phyloP scores from a whole-genome alignment of 495 filamentous ascomycete species.

The Tuber magnatum region DNA sequence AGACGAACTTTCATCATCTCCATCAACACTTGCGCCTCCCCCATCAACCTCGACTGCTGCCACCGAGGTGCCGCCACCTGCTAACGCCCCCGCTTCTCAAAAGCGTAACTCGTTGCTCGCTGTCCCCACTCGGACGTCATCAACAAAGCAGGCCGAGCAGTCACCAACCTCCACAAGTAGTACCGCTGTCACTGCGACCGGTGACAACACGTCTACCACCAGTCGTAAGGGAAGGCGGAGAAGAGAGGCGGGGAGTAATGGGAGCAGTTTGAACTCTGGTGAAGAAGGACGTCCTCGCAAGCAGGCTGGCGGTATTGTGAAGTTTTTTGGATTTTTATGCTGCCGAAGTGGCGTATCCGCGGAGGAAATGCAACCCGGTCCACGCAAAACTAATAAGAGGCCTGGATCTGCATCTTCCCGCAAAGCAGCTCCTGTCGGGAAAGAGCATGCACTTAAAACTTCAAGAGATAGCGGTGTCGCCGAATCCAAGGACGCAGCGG shows the following conservation, averaged over 20 bases:
- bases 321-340: slow-evolving; percentile 42
- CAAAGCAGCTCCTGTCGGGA: slow-evolving; percentile 29
- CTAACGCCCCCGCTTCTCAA: slow-evolving; percentile 30
- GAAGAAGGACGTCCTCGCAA: slow-evolving; percentile 29
- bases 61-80: slow-evolving; percentile 28
- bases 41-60: slow-evolving; percentile 30
- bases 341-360: slow-evolving; percentile 34
- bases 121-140: slow-evolving; percentile 37
- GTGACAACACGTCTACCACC: slow-evolving; percentile 32
- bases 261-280: slow-evolving; percentile 35
- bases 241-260: slow-evolving; percentile 27
- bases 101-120: slow-evolving; percentile 35
- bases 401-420: slow-evolving; percentile 30
- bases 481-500: slow-evolving; percentile 27
- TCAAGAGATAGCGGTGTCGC: slow-evolving; percentile 28
- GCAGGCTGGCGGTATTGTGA: slow-evolving; percentile 38
- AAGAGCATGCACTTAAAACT: slow-evolving; percentile 18
- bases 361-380: slow-evolving; percentile 27
- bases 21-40: slow-evolving; percentile 28
- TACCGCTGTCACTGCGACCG: slow-evolving; percentile 35
- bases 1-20: slow-evolving; percentile 31
- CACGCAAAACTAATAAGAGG: slow-evolving; percentile 32
- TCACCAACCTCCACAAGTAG: slow-evolving; percentile 40
- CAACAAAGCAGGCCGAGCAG: slow-evolving; percentile 35
- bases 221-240: slow-evolving; percentile 38